Evolutionary conservation across 169 alveolate species (phyloP).

Genomic region (Sarcocystis neurona): DNA sequence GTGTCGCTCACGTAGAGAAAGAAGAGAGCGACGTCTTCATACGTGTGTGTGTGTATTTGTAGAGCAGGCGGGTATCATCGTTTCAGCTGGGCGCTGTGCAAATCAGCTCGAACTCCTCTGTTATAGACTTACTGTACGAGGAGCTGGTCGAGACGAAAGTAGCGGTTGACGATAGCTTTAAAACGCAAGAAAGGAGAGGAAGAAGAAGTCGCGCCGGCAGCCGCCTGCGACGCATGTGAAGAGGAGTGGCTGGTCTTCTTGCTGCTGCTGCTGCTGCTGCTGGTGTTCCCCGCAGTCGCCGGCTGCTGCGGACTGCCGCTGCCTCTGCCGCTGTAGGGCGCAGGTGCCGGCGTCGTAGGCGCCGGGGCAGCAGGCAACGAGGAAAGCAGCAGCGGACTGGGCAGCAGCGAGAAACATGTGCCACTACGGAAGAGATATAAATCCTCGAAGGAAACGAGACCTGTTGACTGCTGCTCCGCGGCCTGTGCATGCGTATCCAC

Average conservation of each 20-base stretch:
- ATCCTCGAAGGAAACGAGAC: neutral
- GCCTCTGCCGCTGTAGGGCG: slow-evolving; percentile 41
- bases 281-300: too few species aligned
- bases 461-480: too few species aligned
- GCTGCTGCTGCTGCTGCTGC: too few species aligned
- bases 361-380: neutral
- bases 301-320: slow-evolving; percentile 25
- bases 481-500: neutral
- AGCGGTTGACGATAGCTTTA: neutral
- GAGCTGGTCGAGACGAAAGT: neutral
- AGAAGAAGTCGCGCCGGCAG: too few species aligned
- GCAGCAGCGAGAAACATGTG: slow-evolving; percentile 17
- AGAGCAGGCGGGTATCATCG: neutral
- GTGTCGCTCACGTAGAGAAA: neutral
- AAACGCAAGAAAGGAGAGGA: slow-evolving; percentile 31
- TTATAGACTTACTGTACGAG: neutral
- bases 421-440: slow-evolving; percentile 6
- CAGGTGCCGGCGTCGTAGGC: too few species aligned
- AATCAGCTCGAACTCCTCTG: too few species aligned
- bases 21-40: neutral
- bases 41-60: neutral
- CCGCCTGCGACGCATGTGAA: too few species aligned
- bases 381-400: slow-evolving; percentile 1
- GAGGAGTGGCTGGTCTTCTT: too few species aligned
- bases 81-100: neutral